Conservation (phyloP, 176 grass and related monocot species). For the Musa acuminata region DNA sequence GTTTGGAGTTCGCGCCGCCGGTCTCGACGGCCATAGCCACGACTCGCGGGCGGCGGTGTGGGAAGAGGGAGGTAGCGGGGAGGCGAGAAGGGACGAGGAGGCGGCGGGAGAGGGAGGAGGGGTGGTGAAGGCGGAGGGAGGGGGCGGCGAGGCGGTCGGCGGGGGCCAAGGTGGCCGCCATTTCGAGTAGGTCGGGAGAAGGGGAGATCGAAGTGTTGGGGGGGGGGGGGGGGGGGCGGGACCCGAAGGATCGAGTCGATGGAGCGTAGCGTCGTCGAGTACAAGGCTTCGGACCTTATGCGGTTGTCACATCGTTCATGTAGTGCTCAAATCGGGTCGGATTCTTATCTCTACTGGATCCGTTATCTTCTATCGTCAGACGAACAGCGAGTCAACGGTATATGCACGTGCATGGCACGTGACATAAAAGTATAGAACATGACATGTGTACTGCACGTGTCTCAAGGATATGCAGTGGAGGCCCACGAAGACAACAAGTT, state of each 20-base stretch:
- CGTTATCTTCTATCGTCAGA: too few species aligned
- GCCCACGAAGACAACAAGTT: too few species aligned
- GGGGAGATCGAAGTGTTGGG: not conserved
- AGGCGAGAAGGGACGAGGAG: not conserved
- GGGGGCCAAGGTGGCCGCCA: not conserved
- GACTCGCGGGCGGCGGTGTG: not conserved
- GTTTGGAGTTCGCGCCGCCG: not conserved
- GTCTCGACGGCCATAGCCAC: not conserved
- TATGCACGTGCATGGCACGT: too few species aligned
- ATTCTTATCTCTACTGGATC: too few species aligned
- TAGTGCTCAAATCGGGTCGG: too few species aligned
- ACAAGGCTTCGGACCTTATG: too few species aligned
- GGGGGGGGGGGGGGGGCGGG: not conserved
- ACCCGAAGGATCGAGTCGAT: not conserved
- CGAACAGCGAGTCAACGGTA: too few species aligned
- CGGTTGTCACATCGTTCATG: too few species aligned
- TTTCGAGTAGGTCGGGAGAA: not conserved
- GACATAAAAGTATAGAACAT: too few species aligned
- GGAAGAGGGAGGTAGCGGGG: not conserved
- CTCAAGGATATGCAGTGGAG: too few species aligned
- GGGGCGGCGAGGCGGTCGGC: not conserved
- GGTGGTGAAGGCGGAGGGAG: not conserved
- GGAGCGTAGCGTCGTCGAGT: not conserved
- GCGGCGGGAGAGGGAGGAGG: not conserved
- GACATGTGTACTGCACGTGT: too few species aligned